phyloP scores from a whole-genome alignment of 768 basidiomycete species.

The Boletus patriciae region DNA sequence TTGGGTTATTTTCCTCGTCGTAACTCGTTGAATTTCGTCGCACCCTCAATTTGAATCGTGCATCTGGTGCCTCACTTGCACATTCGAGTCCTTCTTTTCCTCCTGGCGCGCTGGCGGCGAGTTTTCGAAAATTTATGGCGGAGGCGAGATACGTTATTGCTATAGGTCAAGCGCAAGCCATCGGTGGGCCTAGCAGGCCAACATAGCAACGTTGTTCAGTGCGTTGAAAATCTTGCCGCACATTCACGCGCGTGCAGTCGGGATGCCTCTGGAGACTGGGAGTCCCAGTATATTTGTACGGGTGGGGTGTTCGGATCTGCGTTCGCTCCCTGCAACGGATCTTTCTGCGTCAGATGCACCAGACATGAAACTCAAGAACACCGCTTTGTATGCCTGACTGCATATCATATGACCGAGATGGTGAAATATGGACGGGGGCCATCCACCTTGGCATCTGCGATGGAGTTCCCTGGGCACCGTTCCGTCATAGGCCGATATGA shows the following conservation, averaged over 20 bases:
- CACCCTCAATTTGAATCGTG: too few relatives aligned
- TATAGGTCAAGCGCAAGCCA: too few relatives aligned
- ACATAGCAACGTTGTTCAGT: neutral
- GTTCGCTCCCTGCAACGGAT: neutral
- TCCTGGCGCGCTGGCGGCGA: too few relatives aligned
- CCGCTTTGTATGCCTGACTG: neutral
- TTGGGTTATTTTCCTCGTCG: too few relatives aligned
- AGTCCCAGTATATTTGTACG: neutral
- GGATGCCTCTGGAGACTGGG: neutral
- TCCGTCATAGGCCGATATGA: neutral
- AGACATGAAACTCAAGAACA: too few relatives aligned
- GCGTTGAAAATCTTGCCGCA: neutral
- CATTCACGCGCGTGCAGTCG: neutral
- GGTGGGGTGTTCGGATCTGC: neutral
- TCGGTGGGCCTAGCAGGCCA: too few relatives aligned
- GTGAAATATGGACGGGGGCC: too few relatives aligned
- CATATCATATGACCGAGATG: neutral
- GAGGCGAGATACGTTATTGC: neutral
- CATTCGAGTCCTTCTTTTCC: too few relatives aligned
- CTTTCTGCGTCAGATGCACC: neutral
- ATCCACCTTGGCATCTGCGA: neutral
- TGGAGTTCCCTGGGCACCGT: neutral
- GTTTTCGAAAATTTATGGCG: too few relatives aligned
- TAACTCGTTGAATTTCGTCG: too few relatives aligned
- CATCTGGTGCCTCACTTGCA: too few relatives aligned